Percentiles rank a stretch among this genome's conserved stretches.
Evolutionary conservation across 805 yeast species (phyloP).

Genomic region (Yamadazyma sp.): DNA sequence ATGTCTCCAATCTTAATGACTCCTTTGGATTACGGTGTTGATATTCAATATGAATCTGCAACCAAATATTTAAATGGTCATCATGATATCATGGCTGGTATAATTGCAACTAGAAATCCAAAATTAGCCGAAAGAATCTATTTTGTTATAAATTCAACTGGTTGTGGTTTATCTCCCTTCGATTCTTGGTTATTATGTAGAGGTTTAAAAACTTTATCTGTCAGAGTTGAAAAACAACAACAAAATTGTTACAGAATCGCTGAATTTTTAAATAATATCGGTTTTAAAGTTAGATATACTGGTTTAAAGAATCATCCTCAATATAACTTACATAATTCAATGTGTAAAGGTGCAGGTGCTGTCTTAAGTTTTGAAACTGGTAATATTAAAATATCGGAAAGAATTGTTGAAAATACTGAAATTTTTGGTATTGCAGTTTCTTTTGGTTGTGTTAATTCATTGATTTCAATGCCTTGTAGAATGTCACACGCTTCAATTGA

Average conservation of each 20-base stretch:
- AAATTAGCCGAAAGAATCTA: constrained; percentile 67
- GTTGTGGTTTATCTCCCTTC: constrained; percentile 88
- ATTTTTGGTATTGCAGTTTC: constrained; percentile 88
- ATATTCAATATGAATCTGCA: constrained; percentile 90
- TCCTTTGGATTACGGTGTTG: constrained; percentile 84
- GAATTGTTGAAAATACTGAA: constrained; percentile 70
- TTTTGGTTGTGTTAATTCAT: constrained; percentile 90
- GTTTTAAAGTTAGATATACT: constrained; percentile 80
- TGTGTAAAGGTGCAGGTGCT: constrained; percentile 84
- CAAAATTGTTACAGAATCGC: constrained; percentile 75
- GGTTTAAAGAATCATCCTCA: constrained; percentile 83
- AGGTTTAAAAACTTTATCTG: constrained; percentile 84
- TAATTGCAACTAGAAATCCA: constrained; percentile 65
- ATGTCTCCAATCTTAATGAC: constrained; percentile 86
- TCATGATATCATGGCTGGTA: constrained; percentile 96
- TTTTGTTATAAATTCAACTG: constrained; percentile 83
- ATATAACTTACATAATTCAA: constrained; percentile 70
- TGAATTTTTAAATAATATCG: constrained; percentile 61
- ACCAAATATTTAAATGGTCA: constrained; percentile 93
- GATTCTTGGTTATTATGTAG: constrained; percentile 87
- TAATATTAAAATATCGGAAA: constrained; percentile 57
- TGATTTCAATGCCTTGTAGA: constrained; percentile 89
- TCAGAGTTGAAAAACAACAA: constrained; percentile 87
- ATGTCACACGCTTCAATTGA: constrained; percentile 98
- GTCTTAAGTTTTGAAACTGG: constrained; percentile 91